These are phyloP conservation scores for Cyclotella baltica DNA, from an alignment of 108 stramenopile genomes.

Conservation along the genomic window DNA sequence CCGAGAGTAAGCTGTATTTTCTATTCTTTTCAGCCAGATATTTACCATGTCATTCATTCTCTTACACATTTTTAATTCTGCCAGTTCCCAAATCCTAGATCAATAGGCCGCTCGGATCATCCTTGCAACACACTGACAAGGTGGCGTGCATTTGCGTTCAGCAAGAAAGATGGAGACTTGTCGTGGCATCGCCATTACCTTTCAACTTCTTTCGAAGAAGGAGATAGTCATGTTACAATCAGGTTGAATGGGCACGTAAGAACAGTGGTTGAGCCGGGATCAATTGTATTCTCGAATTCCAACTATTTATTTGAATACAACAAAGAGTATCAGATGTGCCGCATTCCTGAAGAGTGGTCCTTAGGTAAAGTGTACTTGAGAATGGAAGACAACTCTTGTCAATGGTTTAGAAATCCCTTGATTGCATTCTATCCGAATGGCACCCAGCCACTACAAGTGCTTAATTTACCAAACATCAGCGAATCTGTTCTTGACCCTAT, in stretches of 20 bases:
- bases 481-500: slow-evolving; percentile 30
- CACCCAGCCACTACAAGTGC: slow-evolving; percentile 32
- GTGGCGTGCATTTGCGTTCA: slow-evolving; percentile 40
- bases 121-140: slow-evolving; percentile 33
- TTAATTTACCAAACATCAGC: slow-evolving; percentile 39
- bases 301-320: slow-evolving; percentile 42
- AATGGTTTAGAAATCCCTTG: slow-evolving; percentile 34
- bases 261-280: slow-evolving; percentile 25
- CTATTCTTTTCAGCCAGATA: neutral
- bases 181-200: slow-evolving; percentile 29
- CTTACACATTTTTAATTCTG: too few species aligned
- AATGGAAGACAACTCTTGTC: slow-evolving; percentile 38
- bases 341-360: slow-evolving; percentile 16
- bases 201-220: slow-evolving; percentile 11
- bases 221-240: slow-evolving; percentile 38
- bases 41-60: neutral
- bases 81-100: slow-evolving; percentile 48
- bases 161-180: slow-evolving; percentile 38
- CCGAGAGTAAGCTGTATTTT: slow-evolving; percentile 39
- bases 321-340: slow-evolving; percentile 52
- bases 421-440: slow-evolving; percentile 36
- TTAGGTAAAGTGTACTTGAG: slow-evolving; percentile 26
- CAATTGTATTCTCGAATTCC: slow-evolving; percentile 14
- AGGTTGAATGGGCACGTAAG: slow-evolving; percentile 53
- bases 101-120: slow-evolving; percentile 41